Percentiles rank a stretch among this genome's conserved stretches.
Conservation (phyloP, 306 rosid species). For the Neltuma alba region DNA sequence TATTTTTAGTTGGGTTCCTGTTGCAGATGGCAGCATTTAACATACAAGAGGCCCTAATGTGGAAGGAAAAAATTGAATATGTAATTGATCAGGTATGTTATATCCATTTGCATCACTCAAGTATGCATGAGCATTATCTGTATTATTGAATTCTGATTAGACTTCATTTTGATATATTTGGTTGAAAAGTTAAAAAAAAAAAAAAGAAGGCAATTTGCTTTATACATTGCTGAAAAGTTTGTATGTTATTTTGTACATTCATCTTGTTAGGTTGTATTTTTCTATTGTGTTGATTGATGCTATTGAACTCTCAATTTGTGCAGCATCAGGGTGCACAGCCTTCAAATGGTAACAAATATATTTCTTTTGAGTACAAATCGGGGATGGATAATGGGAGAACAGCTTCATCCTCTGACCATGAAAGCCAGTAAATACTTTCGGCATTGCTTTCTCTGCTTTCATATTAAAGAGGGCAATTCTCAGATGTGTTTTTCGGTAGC, state of each 20-base stretch:
- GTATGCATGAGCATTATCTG: constrained; percentile 12
- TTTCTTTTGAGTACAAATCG: constrained; percentile 95
- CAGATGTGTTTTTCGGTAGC: background rate
- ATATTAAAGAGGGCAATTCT: constrained; percentile 21
- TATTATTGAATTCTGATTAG: constrained; percentile 28
- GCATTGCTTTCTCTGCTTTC: constrained; percentile 19
- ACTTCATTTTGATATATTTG: constrained; percentile 27
- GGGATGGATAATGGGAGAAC: constrained; percentile 99
- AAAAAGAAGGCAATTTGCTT: constrained; percentile 26
- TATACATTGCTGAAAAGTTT: constrained; percentile 11
- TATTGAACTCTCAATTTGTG: constrained; percentile 38
- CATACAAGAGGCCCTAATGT: constrained; percentile 93
- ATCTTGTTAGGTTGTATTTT: constrained; percentile 29
- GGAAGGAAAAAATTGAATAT: constrained; percentile 92
- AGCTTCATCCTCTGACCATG: constrained; percentile 94
- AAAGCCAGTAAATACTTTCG: constrained; percentile 83
- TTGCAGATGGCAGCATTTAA: constrained; percentile 98
- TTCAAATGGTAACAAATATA: constrained; percentile 87
- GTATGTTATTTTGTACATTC: constrained; percentile 27
- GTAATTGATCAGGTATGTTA: constrained; percentile 91
- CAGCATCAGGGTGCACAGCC: constrained; percentile 97
- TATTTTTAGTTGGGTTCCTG: constrained; percentile 37
- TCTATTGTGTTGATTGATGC: constrained; percentile 28
- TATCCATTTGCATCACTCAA: constrained; percentile 4
- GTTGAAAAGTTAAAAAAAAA: constrained; percentile 14